These are phyloP conservation scores for Biscutella auriculata DNA, from an alignment of 441 rosid genomes.

Conservation along the genomic window DNA sequence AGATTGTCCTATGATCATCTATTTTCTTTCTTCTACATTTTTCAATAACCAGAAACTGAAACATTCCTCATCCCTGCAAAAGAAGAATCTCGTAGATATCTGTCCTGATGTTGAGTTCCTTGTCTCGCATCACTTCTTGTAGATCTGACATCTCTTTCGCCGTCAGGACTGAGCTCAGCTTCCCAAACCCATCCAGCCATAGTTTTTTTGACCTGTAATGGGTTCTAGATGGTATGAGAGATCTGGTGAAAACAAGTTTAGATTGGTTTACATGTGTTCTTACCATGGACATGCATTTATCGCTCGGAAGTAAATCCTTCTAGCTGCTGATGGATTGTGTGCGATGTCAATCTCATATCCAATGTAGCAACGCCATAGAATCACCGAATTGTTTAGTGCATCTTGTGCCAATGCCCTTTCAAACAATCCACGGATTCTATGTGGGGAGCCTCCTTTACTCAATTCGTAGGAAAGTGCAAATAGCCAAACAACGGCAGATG, in stretches of 20 bases:
- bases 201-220: slow-evolving; percentile 67
- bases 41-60: background rate
- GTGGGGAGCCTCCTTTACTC: slow-evolving; percentile 49
- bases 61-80: slow-evolving; percentile 37
- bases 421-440: slow-evolving; percentile 73
- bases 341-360: slow-evolving; percentile 64
- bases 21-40: background rate
- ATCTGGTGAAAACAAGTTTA: background rate
- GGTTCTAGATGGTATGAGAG: background rate
- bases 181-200: slow-evolving; percentile 86
- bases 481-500: slow-evolving; percentile 64
- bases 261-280: slow-evolving; percentile 15
- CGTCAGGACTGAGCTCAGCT: slow-evolving; percentile 45
- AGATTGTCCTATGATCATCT: too few relatives aligned
- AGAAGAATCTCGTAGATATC: slow-evolving; percentile 92
- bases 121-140: slow-evolving; percentile 94
- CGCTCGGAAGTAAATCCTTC: slow-evolving; percentile 75
- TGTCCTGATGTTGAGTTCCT: slow-evolving; percentile 82
- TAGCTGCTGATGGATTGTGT: slow-evolving; percentile 53
- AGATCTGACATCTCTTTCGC: slow-evolving; percentile 85
- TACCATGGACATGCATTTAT: slow-evolving; percentile 94
- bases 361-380: slow-evolving; percentile 80
- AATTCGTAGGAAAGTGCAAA: slow-evolving; percentile 81
- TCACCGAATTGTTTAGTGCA: slow-evolving; percentile 39
- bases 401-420: slow-evolving; percentile 80